phyloP scores from a whole-genome alignment of 495 filamentous ascomycete genomes.

The Podospora appendiculata region DNA sequence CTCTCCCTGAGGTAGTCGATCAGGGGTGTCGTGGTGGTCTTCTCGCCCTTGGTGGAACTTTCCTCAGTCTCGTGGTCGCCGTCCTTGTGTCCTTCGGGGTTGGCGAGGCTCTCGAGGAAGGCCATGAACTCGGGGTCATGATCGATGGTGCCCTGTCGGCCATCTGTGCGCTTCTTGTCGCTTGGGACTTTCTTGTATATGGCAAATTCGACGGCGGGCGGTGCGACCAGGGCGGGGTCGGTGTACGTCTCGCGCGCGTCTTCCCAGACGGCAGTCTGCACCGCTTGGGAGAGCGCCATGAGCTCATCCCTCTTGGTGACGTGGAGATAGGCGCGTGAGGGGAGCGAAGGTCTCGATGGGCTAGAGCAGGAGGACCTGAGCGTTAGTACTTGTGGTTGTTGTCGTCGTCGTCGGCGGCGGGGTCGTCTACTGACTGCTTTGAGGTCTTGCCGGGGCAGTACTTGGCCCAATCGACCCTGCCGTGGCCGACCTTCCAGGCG shows the following conservation, averaged over 20 bases:
- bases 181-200: slow-evolving; percentile 72
- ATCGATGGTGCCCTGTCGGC: slow-evolving; percentile 88
- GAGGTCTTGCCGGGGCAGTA: slow-evolving; percentile 81
- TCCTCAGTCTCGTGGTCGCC: slow-evolving; percentile 45
- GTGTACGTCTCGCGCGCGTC: slow-evolving; percentile 66
- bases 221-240: slow-evolving; percentile 60
- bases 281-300: slow-evolving; percentile 52
- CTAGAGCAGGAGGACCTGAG: slow-evolving; percentile 40
- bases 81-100: slow-evolving; percentile 50
- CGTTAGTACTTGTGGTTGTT: slow-evolving; percentile 3
- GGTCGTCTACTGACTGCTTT: slow-evolving; percentile 58
- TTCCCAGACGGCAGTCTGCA: slow-evolving; percentile 57
- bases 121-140: slow-evolving; percentile 91
- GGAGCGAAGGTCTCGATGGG: slow-evolving; percentile 67
- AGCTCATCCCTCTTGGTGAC: slow-evolving; percentile 55
- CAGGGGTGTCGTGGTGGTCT: slow-evolving; percentile 74
- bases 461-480: slow-evolving; percentile 74
- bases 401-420: neutral
- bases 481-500: slow-evolving; percentile 70
- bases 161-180: slow-evolving; percentile 63
- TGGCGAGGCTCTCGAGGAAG: slow-evolving; percentile 81
- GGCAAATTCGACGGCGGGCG: slow-evolving; percentile 72
- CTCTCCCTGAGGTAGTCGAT: slow-evolving; percentile 86
- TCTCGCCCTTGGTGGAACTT: slow-evolving; percentile 44
- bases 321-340: slow-evolving; percentile 72